A percentile compares a stretch with the other conserved stretches of the same genome.
Evolutionary conservation across 177 flowering plant genomes (phyloP).

Genomic region (Telopea speciosissima): DNA sequence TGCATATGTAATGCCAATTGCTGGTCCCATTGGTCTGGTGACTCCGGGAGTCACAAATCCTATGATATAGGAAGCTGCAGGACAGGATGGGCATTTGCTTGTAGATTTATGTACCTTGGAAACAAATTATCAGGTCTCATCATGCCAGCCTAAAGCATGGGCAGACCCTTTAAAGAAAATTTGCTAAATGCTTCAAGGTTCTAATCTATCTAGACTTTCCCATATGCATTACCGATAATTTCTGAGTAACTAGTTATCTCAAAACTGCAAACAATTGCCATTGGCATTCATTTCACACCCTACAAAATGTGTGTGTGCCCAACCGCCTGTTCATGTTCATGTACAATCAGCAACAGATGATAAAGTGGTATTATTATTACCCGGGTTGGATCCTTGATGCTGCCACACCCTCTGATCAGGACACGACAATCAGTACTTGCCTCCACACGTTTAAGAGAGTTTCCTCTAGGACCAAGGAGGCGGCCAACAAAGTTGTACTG

Average conservation of each 20-base stretch:
- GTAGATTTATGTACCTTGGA: no score
- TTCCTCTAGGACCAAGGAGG: conserved; percentile 96
- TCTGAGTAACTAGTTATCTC: neutral
- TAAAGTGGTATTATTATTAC: conserved; percentile 30
- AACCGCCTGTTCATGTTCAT: neutral
- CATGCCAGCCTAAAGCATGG: no score
- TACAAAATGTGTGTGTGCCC: neutral
- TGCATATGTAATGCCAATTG: no score
- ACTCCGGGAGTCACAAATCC: no score
- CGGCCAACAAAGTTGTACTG: conserved; percentile 99
- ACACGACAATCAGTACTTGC: conserved; percentile 94
- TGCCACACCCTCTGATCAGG: conserved; percentile 92
- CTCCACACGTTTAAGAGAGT: conserved; percentile 95
- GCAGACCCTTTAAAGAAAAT: no score
- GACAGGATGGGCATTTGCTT: no score
- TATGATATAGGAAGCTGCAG: no score
- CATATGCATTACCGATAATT: neutral
- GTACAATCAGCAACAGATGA: neutral
- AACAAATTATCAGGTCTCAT: no score
- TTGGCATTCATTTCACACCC: neutral
- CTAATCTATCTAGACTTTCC: neutral
- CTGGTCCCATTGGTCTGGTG: no score
- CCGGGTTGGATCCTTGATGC: conserved; percentile 94
- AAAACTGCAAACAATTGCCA: neutral
- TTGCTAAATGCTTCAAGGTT: neutral